Percentiles rank a stretch among this genome's conserved stretches.
Conservation (phyloP, 768 basidiomycete genomes). For the Trametes sanguinea region DNA sequence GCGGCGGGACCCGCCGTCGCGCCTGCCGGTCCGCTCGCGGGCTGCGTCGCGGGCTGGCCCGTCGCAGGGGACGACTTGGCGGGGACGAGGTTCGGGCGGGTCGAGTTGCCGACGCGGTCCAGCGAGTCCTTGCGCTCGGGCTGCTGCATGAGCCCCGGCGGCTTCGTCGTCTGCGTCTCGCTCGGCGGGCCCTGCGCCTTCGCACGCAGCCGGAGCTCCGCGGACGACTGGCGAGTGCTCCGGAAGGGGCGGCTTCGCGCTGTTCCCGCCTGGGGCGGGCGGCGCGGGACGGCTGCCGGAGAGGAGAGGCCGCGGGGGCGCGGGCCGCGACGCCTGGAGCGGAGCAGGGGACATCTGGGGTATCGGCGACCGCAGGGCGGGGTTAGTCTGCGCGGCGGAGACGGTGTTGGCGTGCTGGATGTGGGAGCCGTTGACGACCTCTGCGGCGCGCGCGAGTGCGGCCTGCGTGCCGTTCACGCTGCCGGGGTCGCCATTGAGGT, state of each 20-base stretch:
- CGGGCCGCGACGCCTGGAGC: constrained; percentile 60
- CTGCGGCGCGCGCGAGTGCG: constrained; percentile 54
- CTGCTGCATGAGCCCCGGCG: constrained; percentile 33
- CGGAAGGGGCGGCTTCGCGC: constrained; percentile 36
- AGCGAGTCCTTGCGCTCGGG: constrained; percentile 57
- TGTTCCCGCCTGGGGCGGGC: constrained; percentile 38
- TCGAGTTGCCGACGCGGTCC: constrained; percentile 26
- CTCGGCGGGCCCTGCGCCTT: constrained; percentile 57
- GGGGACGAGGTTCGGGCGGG: constrained; percentile 47
- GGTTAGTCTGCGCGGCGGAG: constrained; percentile 35
- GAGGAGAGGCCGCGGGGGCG: constrained; percentile 68
- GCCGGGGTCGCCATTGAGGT: constrained; percentile 32
- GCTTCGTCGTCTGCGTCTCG: constrained; percentile 34
- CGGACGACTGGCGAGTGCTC: constrained; percentile 62
- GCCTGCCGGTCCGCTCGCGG: constrained; percentile 47
- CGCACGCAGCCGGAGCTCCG: constrained; percentile 65
- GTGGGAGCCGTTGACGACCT: constrained; percentile 59
- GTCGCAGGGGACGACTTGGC: constrained; percentile 47
- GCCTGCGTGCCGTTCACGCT: constrained; percentile 38
- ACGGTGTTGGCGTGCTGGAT: constrained; percentile 46
- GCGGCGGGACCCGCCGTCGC: constrained; percentile 54
- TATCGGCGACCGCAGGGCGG: constrained; percentile 32
- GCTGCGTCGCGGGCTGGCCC: constrained; percentile 45
- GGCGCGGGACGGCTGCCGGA: constrained; percentile 58
- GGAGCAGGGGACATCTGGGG: constrained; percentile 37